These are phyloP conservation scores for Arxiozyma telluris DNA, from an alignment of 1,139 yeast species.

Conservation along the genomic window DNA sequence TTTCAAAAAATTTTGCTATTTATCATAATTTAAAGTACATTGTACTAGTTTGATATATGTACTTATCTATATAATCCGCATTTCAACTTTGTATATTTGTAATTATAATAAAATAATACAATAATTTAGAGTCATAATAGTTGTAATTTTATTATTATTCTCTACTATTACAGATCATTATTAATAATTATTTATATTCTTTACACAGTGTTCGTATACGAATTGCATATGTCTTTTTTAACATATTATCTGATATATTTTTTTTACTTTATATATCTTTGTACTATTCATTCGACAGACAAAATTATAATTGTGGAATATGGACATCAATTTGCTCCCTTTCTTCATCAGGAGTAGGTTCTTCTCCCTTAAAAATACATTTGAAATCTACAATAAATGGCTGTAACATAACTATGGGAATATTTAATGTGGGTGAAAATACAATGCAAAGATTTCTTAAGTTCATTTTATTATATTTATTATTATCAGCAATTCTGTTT, in stretches of 20 bases:
- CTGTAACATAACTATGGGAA: conserved; percentile 57
- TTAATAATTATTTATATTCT: not conserved
- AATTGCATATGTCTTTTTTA: not conserved
- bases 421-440: conserved; percentile 73
- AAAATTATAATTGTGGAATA: conserved; percentile 28
- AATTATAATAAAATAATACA: too few relatives aligned
- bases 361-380: conserved; percentile 50
- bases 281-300: not conserved
- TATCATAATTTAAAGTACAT: too few relatives aligned
- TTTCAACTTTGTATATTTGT: too few relatives aligned
- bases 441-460: conserved; percentile 71
- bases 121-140: not conserved
- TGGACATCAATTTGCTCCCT: conserved; percentile 32
- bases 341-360: conserved; percentile 30
- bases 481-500: conserved; percentile 53
- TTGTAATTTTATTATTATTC: too few relatives aligned
- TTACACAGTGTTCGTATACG: not conserved
- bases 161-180: not conserved
- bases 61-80: not conserved
- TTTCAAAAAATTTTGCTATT: not conserved
- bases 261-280: not conserved
- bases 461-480: conserved; percentile 73
- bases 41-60: not conserved
- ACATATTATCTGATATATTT: not conserved
- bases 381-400: conserved; percentile 57